These are phyloP conservation scores for Ceratocystis harringtonii DNA, from an alignment of 2,329 filamentous ascomycete species.

Conservation along the genomic window DNA sequence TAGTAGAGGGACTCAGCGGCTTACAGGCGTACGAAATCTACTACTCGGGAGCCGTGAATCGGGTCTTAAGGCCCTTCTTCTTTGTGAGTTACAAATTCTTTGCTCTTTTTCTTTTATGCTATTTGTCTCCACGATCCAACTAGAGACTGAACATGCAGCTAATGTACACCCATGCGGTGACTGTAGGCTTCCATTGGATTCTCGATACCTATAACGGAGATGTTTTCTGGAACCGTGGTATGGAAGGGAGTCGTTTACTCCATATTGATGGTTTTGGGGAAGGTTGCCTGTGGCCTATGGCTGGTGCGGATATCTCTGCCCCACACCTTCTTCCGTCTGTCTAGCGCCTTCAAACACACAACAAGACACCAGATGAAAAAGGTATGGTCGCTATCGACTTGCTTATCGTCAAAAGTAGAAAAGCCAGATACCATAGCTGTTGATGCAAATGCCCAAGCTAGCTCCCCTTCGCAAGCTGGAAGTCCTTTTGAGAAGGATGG, in stretches of 20 bases:
- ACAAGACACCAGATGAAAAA: not conserved
- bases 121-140: not conserved
- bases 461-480: not conserved
- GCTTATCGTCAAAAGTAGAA: not conserved
- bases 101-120: not conserved
- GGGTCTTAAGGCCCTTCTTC: constrained; percentile 7
- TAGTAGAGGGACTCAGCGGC: not conserved
- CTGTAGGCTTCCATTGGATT: constrained; percentile 5
- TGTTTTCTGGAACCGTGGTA: constrained; percentile 48
- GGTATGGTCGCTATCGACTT: not conserved
- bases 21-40: not conserved
- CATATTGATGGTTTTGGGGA: constrained; percentile 51
- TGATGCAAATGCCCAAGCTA: not conserved
- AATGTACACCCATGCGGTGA: not conserved
- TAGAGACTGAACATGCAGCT: not conserved
- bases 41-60: not conserved
- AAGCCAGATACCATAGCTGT: not conserved
- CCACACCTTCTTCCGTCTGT: not conserved
- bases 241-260: constrained; percentile 64
- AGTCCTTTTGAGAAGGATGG: not conserved
- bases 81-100: constrained; percentile 5
- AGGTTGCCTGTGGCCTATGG: constrained; percentile 46
- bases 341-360: not conserved
- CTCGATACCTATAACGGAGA: constrained; percentile 49
- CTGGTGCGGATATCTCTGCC: constrained; percentile 26